Base-by-base conservation (phyloP, 139 green algal genomes). In the Raphidocelis subcapitata region DNA sequence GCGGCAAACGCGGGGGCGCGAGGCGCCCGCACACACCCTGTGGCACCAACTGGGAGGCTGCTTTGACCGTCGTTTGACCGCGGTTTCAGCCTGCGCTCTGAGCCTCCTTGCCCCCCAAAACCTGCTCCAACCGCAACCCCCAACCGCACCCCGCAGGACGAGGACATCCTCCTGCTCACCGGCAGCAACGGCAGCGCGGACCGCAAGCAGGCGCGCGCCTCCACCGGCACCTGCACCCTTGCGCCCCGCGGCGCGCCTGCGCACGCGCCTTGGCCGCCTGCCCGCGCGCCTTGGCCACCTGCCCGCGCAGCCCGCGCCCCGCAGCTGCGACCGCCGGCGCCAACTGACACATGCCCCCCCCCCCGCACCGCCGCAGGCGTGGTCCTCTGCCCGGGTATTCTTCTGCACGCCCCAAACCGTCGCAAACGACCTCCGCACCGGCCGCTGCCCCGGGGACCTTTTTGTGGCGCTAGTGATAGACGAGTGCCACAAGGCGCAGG, bases 341-440 rank as follows among this genome's bases (percentile, higher is more conserved):
- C n/a, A n/a, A n/a, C n/a, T n/a, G n/a, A n/a, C n/a, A n/a, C n/a
- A 31, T 32, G 62, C 70, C 24, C 47, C 37, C 47, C 33, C 67
- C 26, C 79, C 86, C 18, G 64, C 72, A 54, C 78, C 86, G 47
- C 75, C 75, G 24, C 61, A 76, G 26, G 51, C 84, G 46, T 97
- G 92, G 92, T 15, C 66, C 14, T 12, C 36, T 32, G 90, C 88
- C 68, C 85, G 89, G 51, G 75, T 94, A 24, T 96, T 97, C 82
- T 99, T 97, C 82, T 88, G 81, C 70, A 98, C 95, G 21, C 94
- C 95, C 1, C 90, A 98, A 77, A 77, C 86, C 16, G 73, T 99
- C 56, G 84, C 90, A 28, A 97, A 95, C 72, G 95, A 99, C 77
- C 68, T 98, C 0, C 59, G n/a, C 52, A 84, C 63, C 16, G 91